phyloP scores from a whole-genome alignment of 1,139 yeast species.

The Lodderomyces theae region DNA sequence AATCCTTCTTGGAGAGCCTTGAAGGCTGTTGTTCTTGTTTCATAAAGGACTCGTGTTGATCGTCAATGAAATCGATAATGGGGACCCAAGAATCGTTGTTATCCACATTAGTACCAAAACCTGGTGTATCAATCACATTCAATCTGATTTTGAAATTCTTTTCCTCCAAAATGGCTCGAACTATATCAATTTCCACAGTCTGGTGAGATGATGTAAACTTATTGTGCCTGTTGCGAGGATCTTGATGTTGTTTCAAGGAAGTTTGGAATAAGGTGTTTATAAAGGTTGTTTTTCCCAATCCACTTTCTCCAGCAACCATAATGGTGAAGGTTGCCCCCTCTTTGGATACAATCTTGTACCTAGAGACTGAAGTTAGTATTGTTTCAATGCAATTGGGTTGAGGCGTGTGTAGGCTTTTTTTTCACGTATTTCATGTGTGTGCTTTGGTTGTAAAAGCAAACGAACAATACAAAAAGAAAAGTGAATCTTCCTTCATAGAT shows the following conservation, averaged over 20 bases:
- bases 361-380: constrained; percentile 18
- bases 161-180: constrained; percentile 90
- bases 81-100: constrained; percentile 94
- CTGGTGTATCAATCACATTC: constrained; percentile 94
- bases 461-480: background rate
- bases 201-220: constrained; percentile 63
- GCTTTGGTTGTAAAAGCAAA: constrained; percentile 1
- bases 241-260: constrained; percentile 60
- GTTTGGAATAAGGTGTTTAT: constrained; percentile 88
- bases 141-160: constrained; percentile 82
- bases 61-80: constrained; percentile 89
- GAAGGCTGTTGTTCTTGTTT: constrained; percentile 95
- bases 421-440: background rate
- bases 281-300: constrained; percentile 91
- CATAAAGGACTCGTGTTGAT: constrained; percentile 93
- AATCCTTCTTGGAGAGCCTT: constrained; percentile 67
- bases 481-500: too few species aligned
- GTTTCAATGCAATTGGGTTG: background rate
- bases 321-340: constrained; percentile 87
- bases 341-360: constrained; percentile 85
- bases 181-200: constrained; percentile 88
- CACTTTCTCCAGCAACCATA: constrained; percentile 96
- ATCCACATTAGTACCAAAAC: constrained; percentile 95
- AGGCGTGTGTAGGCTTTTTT: background rate
- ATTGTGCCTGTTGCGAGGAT: constrained; percentile 65